phyloP scores from a whole-genome alignment of 805 yeast genomes.

The Pachysolen tannophilus region DNA sequence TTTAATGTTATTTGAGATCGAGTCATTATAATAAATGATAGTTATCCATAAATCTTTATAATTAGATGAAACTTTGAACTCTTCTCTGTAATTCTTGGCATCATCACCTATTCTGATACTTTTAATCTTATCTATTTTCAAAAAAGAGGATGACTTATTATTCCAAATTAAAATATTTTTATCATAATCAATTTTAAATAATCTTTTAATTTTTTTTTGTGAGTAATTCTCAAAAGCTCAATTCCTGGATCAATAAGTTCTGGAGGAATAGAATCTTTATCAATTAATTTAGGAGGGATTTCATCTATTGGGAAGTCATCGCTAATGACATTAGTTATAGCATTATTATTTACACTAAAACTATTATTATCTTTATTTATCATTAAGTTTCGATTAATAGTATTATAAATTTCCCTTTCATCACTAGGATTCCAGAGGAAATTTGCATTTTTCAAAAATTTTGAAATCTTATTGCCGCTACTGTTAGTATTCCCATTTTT shows the following conservation, averaged over 20 bases:
- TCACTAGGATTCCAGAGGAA: background rate
- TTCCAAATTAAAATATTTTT: slow-evolving; percentile 53
- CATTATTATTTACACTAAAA: no score
- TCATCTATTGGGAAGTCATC: background rate
- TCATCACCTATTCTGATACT: slow-evolving; percentile 56
- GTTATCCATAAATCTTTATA: slow-evolving; percentile 71
- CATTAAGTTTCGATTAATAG: background rate
- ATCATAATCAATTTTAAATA: slow-evolving; percentile 47
- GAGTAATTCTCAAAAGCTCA: slow-evolving; percentile 60
- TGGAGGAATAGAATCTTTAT: slow-evolving; percentile 31
- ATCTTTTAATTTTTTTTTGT: slow-evolving; percentile 56
- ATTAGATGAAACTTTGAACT: slow-evolving; percentile 64
- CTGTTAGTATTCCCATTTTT: background rate
- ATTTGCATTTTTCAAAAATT: background rate
- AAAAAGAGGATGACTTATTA: slow-evolving; percentile 32
- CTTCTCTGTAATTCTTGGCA: slow-evolving; percentile 82
- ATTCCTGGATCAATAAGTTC: slow-evolving; percentile 49
- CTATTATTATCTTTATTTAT: background rate
- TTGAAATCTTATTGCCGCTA: background rate
- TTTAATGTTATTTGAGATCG: slow-evolving; percentile 55
- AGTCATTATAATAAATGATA: slow-evolving; percentile 56
- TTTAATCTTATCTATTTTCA: slow-evolving; percentile 56
- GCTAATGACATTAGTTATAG: no score
- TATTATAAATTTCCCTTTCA: background rate
- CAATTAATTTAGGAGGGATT: slow-evolving; percentile 6